These are phyloP conservation scores for Mycena albidolilacea DNA, from an alignment of 768 basidiomycete species.

Conservation along the genomic window DNA sequence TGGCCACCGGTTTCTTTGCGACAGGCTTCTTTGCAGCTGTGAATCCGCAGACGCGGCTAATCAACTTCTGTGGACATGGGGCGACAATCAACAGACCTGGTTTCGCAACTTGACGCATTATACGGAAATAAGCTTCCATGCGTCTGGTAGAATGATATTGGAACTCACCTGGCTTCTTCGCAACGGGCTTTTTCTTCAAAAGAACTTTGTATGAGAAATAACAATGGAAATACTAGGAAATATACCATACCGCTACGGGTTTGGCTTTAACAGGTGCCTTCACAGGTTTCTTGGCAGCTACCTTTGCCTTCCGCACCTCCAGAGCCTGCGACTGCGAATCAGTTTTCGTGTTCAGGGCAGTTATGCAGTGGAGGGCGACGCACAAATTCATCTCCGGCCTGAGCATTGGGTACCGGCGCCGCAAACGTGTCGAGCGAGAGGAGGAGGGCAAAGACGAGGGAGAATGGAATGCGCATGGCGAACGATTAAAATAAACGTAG, in stretches of 20 bases:
- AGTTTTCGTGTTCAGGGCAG: not conserved
- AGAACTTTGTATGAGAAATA: no score
- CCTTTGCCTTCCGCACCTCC: constrained; percentile 10
- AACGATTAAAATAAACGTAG: not conserved
- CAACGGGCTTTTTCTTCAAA: no score
- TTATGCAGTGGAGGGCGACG: not conserved
- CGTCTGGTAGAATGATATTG: no score
- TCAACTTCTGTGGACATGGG: no score
- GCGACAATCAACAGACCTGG: no score
- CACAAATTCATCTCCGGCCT: constrained; percentile 4
- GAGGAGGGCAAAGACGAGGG: constrained; percentile 7
- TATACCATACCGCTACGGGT: no score
- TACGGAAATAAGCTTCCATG: no score
- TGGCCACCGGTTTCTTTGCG: no score
- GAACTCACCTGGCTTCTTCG: not conserved
- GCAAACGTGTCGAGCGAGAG: constrained; percentile 7
- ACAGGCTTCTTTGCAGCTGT: no score
- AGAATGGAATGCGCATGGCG: constrained; percentile 19
- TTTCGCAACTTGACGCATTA: no score
- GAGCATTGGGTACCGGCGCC: not conserved
- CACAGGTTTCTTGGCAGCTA: not conserved
- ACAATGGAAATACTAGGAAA: no score
- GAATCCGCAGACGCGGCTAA: no score
- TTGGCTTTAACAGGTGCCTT: not conserved
- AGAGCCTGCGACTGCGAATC: not conserved